Conservation (phyloP, 495 filamentous ascomycete species). For the Aspergillus homomorphus region DNA sequence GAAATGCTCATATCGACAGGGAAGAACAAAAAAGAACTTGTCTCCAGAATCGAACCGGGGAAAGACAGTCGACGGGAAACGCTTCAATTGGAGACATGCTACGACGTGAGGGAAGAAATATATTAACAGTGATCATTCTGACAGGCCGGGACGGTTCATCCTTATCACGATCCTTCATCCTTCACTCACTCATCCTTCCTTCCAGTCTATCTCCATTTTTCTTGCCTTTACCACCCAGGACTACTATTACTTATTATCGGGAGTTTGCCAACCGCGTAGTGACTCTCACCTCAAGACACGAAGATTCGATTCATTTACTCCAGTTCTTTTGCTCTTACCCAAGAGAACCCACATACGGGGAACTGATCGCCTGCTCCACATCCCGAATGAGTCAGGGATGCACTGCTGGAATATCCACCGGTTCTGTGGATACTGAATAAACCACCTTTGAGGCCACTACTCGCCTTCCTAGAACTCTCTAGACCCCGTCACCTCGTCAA, state of each 20-base stretch:
- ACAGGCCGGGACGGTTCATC: not conserved
- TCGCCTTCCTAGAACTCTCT: not conserved
- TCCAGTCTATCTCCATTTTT: too few relatives aligned
- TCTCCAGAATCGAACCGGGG: not conserved
- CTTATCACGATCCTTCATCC: not conserved
- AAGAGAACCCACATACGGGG: not conserved
- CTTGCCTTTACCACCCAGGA: not conserved
- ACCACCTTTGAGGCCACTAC: conserved; percentile 1
- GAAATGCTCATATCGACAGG: not conserved
- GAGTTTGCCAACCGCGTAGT: too few relatives aligned
- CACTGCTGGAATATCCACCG: conserved; percentile 7
- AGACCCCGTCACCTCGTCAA: conserved; percentile 3
- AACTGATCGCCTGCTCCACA: conserved; percentile 11
- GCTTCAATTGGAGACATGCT: too few relatives aligned
- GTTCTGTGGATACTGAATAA: conserved; percentile 13
- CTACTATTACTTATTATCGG: too few relatives aligned
- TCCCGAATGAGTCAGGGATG: conserved; percentile 12
- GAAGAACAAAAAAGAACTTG: not conserved
- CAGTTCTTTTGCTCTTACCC: not conserved
- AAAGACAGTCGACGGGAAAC: not conserved
- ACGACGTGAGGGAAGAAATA: not conserved
- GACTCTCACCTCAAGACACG: too few relatives aligned
- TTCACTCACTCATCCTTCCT: too few relatives aligned
- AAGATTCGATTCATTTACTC: not conserved
- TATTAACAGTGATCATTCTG: not conserved